Conservation (phyloP, 2,329 filamentous ascomycete genomes). For the Curvularia sp. region DNA sequence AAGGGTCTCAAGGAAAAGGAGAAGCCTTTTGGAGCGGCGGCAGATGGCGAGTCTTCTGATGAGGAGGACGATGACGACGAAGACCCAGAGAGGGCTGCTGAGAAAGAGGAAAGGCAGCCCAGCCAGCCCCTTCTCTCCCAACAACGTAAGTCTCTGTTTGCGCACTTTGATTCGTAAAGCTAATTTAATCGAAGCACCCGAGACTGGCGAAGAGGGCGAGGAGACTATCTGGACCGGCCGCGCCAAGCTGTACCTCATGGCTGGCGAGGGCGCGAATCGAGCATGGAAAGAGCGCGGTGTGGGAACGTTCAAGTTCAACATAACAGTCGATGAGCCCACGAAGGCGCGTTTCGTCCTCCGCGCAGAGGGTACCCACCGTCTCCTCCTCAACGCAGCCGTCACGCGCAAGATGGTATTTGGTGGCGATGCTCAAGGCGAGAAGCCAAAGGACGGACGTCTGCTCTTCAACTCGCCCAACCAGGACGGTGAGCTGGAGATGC, state of each 20-base stretch:
- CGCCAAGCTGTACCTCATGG: conserved; percentile 84
- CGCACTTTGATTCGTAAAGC: conserved; percentile 4
- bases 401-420: conserved; percentile 81
- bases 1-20: conserved; percentile 63
- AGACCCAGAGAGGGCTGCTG: conserved; percentile 26
- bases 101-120: conserved; percentile 43
- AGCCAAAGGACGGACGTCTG: conserved; percentile 74
- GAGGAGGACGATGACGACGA: conserved; percentile 60
- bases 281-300: conserved; percentile 91
- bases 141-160: conserved; percentile 63
- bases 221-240: conserved; percentile 75
- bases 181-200: conserved; percentile 60
- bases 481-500: conserved; percentile 60
- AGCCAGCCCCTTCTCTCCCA: conserved; percentile 60
- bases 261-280: conserved; percentile 59
- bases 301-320: conserved; percentile 83
- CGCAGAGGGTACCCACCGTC: conserved; percentile 84
- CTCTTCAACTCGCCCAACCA: conserved; percentile 65
- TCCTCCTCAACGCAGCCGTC: conserved; percentile 85
- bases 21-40: conserved; percentile 79
- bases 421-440: conserved; percentile 66
- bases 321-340: conserved; percentile 46
- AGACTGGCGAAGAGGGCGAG: conserved; percentile 89
- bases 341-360: conserved; percentile 83
- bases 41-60: conserved; percentile 63